These are phyloP conservation scores for Globisporangium nagaii DNA, from an alignment of 352 stramenopile genomes.

Conservation along the genomic window DNA sequence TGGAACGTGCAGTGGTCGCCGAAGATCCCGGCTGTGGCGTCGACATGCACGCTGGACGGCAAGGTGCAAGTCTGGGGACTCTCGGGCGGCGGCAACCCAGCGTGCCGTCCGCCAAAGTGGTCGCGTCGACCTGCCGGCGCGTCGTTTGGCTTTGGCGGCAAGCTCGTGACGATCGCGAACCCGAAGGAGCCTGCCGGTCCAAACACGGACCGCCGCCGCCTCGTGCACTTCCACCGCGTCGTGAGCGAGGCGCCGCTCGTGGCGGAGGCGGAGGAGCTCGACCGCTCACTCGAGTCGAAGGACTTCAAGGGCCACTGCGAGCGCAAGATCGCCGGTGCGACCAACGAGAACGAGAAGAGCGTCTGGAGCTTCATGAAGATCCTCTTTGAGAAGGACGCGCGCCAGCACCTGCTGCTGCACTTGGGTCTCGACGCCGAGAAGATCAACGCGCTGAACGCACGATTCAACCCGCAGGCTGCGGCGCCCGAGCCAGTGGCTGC, in stretches of 20 bases:
- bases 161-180: slow-evolving; percentile 88
- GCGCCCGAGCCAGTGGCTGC: slow-evolving; percentile 17
- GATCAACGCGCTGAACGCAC: slow-evolving; percentile 84
- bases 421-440: slow-evolving; percentile 92
- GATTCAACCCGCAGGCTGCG: slow-evolving; percentile 59
- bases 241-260: slow-evolving; percentile 81
- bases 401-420: slow-evolving; percentile 92
- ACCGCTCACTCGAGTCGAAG: slow-evolving; percentile 84
- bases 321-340: slow-evolving; percentile 68
- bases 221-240: slow-evolving; percentile 81
- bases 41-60: slow-evolving; percentile 96
- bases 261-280: slow-evolving; percentile 83
- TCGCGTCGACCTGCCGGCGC: slow-evolving; percentile 87
- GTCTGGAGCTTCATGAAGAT: slow-evolving; percentile 93
- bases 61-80: slow-evolving; percentile 94
- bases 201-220: slow-evolving; percentile 54
- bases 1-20: slow-evolving; percentile 97
- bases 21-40: slow-evolving; percentile 91
- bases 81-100: slow-evolving; percentile 67
- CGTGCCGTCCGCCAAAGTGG: slow-evolving; percentile 93
- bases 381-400: slow-evolving; percentile 93
- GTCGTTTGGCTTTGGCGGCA: slow-evolving; percentile 96
- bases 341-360: slow-evolving; percentile 60
- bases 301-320: slow-evolving; percentile 93
- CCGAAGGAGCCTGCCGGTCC: slow-evolving; percentile 39